Evolutionary conservation across 805 yeast species (phyloP).

Genomic region (Starmerella bombicola): DNA sequence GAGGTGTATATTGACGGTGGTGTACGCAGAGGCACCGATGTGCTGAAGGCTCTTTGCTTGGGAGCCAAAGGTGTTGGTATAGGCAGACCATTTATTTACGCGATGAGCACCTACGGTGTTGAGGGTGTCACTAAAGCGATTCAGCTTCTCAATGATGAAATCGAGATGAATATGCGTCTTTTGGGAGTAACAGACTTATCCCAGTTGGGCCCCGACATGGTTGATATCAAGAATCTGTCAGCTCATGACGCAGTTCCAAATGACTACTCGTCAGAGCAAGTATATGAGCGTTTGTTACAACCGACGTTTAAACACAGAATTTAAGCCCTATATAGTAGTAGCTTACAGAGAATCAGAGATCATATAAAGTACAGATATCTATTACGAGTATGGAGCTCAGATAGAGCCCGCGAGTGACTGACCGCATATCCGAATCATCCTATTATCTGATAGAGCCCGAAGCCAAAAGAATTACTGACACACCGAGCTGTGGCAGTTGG

Average conservation of each 20-base stretch:
- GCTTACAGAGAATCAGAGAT: no score
- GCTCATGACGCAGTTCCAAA: conserved; percentile 23
- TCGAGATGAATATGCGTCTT: conserved; percentile 66
- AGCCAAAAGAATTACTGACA: no score
- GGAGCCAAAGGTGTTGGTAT: conserved; percentile 69
- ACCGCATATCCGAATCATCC: no score
- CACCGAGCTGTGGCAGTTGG: no score
- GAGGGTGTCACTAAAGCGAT: conserved; percentile 57
- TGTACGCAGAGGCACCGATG: conserved; percentile 60
- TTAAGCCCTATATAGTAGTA: no score
- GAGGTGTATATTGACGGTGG: conserved; percentile 70
- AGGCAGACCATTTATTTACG: conserved; percentile 65
- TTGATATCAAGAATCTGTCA: conserved; percentile 43
- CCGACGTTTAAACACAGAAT: conserved; percentile 19
- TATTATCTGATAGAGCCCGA: no score
- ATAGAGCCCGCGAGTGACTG: no score
- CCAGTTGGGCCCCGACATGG: conserved; percentile 46
- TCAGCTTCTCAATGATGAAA: conserved; percentile 54
- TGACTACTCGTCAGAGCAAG: conserved; percentile 17
- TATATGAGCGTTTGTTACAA: conserved; percentile 21
- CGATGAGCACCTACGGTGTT: conserved; percentile 70
- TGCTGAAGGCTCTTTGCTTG: conserved; percentile 60
- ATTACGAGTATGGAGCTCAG: no score
- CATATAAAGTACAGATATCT: no score
- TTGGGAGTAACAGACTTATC: conserved; percentile 54